Base-by-base conservation (phyloP, 257 asterid genomes). In the Ilex aquifolium region DNA sequence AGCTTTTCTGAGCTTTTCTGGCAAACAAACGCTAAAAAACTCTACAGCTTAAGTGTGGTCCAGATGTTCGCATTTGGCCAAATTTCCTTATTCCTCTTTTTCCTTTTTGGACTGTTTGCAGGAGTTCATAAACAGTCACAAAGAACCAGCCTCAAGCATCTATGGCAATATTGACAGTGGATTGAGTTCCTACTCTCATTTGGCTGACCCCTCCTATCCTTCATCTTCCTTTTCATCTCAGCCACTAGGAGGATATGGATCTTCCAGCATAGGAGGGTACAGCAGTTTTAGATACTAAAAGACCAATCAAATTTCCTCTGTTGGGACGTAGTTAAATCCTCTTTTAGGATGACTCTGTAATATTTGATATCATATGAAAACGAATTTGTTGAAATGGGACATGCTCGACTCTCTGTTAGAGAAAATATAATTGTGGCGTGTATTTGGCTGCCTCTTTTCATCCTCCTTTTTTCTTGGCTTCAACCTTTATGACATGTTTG, bases 191-290 rank as follows among this genome's bases (percentile, higher is more conserved):
- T 68, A 32, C 44, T 68, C 63, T 12, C 72, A 55, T 54, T 54
- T 53, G 13, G 15, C 56, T 6, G 72, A 68, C 31, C 5, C n/a
- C 57, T 53, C 6, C 57, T 68, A 68, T 32, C 62, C 67, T 13
- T 61, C 67, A 39, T 61, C 72, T 40, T 68, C 63, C 0, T 68
- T 39, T 61, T 48, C 46, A 12, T 46, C 67, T 31, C 52, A 61
- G 62, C 57, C 14, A n/a, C 57, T 61, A 12, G 63, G 61, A 3
- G 62, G 62, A 29, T 68, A 68, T 68, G 72, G 66, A 61, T 68
- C 72, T 54, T 61, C 72, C 13, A 53, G 63, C 51, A 13, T 53
- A 5, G 67, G 67, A 13, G 67, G 72, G 31, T 68, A 61, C 55
- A 27, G 57, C 51, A 56, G 63, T 46, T 68, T 15, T 61, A 68